These are phyloP conservation scores for Ophiognomonia clavigignenti-juglandacearum DNA, from an alignment of 2,329 filamentous ascomycete genomes.

Conservation along the genomic window DNA sequence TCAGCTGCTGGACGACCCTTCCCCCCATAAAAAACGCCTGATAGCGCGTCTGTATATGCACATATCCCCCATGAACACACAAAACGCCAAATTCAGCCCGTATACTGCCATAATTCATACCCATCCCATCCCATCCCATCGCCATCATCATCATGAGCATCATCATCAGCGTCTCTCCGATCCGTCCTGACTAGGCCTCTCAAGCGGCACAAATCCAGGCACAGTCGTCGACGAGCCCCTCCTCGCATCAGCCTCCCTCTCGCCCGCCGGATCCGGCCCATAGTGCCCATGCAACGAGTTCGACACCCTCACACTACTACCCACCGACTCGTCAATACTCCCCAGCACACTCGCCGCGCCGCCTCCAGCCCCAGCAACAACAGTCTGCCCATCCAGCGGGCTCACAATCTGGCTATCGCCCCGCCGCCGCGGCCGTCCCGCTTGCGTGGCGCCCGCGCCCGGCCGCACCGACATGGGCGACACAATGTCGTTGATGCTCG, in stretches of 20 bases:
- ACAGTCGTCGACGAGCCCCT: conserved; percentile 12
- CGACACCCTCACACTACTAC: conserved; percentile 17
- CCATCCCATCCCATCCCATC: no score
- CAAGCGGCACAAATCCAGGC: conserved; percentile 8
- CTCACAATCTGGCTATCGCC: conserved; percentile 23
- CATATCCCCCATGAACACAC: no score
- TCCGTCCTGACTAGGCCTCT: neutral
- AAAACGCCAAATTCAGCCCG: no score
- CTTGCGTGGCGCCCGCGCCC: conserved; percentile 1
- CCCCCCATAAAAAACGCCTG: no score
- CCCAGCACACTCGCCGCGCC: conserved; percentile 19
- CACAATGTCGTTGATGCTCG: neutral
- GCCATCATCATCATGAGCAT: no score
- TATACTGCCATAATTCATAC: no score
- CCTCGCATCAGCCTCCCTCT: conserved; percentile 12
- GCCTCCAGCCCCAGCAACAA: conserved; percentile 3
- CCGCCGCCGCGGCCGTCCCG: conserved; percentile 19
- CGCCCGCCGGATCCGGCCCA: conserved; percentile 34
- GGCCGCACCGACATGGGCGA: conserved; percentile 1
- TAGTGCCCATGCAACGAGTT: conserved; percentile 40
- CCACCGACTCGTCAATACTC: conserved; percentile 35
- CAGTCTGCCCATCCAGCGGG: conserved; percentile 20
- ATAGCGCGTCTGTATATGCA: no score
- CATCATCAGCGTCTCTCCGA: neutral
- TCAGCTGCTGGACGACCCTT: no score